Evolutionary conservation across 2,329 filamentous ascomycete species (phyloP).

Genomic region (Fusarium sp.): DNA sequence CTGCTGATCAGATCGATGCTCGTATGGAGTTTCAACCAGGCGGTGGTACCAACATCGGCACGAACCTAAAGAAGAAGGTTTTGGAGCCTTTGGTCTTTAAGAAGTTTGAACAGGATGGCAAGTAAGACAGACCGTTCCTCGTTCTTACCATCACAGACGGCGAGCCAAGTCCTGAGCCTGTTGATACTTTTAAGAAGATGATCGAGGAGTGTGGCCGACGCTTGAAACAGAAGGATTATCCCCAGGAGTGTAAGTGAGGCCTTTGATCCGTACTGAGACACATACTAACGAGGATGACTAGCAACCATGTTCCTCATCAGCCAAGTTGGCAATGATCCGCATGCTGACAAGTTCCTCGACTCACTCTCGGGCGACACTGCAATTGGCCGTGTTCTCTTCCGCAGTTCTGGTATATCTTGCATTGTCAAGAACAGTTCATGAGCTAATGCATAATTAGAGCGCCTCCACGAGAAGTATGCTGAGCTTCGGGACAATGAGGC

Average conservation of each 20-base stretch:
- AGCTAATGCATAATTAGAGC: neutral
- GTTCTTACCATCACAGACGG: neutral
- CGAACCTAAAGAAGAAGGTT: neutral
- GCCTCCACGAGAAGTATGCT: neutral
- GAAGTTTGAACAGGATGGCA: neutral
- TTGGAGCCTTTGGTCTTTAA: neutral
- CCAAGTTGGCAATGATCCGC: neutral
- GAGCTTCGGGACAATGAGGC: neutral
- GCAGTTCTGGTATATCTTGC: neutral
- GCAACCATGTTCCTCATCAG: neutral
- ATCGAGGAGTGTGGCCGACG: neutral
- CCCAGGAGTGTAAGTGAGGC: neutral
- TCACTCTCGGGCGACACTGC: neutral
- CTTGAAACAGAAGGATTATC: neutral
- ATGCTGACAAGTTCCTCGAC: neutral
- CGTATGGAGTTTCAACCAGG: neutral
- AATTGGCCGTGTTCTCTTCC: neutral
- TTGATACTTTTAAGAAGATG: neutral
- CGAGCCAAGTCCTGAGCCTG: neutral
- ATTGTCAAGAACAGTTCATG: rapidly evolving
- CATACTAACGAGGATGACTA: neutral
- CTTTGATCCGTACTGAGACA: rapidly evolving
- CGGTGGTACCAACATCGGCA: neutral
- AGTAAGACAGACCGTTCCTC: neutral
- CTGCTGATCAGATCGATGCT: neutral